Evolutionary conservation across 305 asterid species (phyloP).

Genomic region (Salvia sclarea): DNA sequence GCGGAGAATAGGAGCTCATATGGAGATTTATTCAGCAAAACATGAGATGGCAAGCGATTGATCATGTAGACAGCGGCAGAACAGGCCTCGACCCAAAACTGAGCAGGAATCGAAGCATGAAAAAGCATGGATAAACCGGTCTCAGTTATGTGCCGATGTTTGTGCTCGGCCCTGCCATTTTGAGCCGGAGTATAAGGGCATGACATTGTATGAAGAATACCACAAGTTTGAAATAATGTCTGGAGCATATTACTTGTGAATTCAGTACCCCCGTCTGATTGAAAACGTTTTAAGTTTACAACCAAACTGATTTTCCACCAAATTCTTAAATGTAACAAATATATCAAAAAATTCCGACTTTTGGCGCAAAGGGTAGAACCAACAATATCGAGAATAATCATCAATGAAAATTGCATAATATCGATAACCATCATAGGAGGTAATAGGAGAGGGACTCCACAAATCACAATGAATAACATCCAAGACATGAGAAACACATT

Average conservation of each 20-base stretch:
- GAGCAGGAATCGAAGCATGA: not conserved
- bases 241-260: not conserved
- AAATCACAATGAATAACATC: not conserved
- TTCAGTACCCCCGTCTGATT: not conserved
- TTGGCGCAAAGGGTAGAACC: not conserved
- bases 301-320: not conserved
- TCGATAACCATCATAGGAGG: not conserved
- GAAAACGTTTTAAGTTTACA: not conserved
- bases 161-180: not conserved
- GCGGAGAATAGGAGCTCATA: not conserved
- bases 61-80: not conserved
- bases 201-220: not conserved
- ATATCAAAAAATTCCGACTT: not conserved
- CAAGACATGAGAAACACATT: not conserved
- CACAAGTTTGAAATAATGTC: not conserved
- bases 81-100: not conserved
- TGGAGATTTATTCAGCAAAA: not conserved
- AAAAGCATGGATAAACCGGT: not conserved
- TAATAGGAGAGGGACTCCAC: not conserved
- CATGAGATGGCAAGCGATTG: not conserved
- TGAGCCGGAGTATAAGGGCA: not conserved
- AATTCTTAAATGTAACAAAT: not conserved
- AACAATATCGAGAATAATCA: not conserved
- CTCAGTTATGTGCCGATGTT: slow-evolving; percentile 1
- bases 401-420: not conserved